Evolutionary conservation across 2,329 filamentous ascomycete genomes (phyloP), one percentile per base, ranked within the genome.

Genomic region (Nemania sp.): DNA sequence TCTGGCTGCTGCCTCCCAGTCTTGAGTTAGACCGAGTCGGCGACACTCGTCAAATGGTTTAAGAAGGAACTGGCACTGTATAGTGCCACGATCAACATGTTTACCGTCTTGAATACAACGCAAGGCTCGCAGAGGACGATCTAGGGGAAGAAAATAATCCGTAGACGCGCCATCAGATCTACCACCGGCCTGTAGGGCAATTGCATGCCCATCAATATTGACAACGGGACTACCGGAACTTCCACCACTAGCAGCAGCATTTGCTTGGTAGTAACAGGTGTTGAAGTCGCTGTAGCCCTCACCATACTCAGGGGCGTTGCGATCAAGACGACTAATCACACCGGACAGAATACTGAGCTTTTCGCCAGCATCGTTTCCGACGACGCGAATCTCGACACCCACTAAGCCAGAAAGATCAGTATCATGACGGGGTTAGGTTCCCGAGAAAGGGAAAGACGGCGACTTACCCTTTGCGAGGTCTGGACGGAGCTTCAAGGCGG

Each of bases 241-340:
- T 73, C 96, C 96, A 73, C 96, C 96, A 79, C 94, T 98, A 2
- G 96, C 97, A 4, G 96, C 95, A 3, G 96, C 97, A 15, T 97
- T 97, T 71, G 97, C 96, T 82, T 99, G 96, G 75, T 98, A 98
- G 84, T 99, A 99, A 79, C 97, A 90, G 57, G 88, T 91, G 79
- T 92, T 99, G 88, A 99, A 99, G 79, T 99, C 96, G 80, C 94
- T 96, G 80, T 99, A 99, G 29, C 96, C 96, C 71, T 98, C 96
- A 64, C 95, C 95, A 75, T 99, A 98, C 77, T 99, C 96, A 18
- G 96, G 96, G 1, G 97, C 97, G 80, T 99, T 99, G 73, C 96
- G 89, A 77, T 99, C 96, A 67, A 99, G 85, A 75, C 96, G 90
- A 82, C 94, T 97, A 79, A 99, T 99, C 64, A 99, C 95, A 75